Evolutionary conservation across 768 basidiomycete species (phyloP).

Genomic region (Pleurotus sapidus): DNA sequence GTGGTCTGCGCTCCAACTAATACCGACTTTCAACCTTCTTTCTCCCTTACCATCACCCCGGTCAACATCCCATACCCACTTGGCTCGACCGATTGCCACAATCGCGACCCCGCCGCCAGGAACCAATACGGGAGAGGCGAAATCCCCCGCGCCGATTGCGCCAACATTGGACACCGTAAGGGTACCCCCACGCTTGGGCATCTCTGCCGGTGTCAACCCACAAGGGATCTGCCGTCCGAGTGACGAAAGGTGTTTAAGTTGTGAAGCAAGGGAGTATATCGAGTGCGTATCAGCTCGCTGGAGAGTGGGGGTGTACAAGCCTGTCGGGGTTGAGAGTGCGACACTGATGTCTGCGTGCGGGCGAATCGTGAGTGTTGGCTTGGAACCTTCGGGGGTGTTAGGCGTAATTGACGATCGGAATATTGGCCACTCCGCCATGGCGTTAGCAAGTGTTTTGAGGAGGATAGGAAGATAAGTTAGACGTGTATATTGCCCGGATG

Average conservation of each 20-base stretch:
- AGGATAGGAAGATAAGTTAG: constrained; percentile 84
- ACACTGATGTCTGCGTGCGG: constrained; percentile 72
- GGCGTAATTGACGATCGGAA: constrained; percentile 74
- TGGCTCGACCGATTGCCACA: constrained; percentile 75
- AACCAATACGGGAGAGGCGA: constrained; percentile 72
- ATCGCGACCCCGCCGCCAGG: constrained; percentile 85
- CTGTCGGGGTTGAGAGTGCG: constrained; percentile 78
- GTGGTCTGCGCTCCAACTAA: constrained; percentile 89
- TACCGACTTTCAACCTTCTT: constrained; percentile 53
- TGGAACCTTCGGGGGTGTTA: constrained; percentile 24
- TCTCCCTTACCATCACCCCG: constrained; percentile 42
- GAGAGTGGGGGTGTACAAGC: constrained; percentile 80
- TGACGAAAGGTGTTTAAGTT: constrained; percentile 56
- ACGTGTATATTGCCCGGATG: constrained; percentile 54
- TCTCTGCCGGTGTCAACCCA: constrained; percentile 61
- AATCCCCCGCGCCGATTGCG: constrained; percentile 69
- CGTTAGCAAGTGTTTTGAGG: constrained; percentile 74
- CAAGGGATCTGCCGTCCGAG: constrained; percentile 68
- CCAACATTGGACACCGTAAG: constrained; percentile 83
- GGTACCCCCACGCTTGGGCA: constrained; percentile 76
- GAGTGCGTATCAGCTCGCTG: constrained; percentile 48
- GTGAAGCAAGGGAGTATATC: constrained; percentile 60
- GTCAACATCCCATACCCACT: constrained; percentile 75
- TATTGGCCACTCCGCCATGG: constrained; percentile 84
- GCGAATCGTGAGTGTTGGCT: constrained; percentile 71